Evolutionary conservation across 2,329 filamentous ascomycete genomes (phyloP).

Genomic region (Botrytis cinerea): DNA sequence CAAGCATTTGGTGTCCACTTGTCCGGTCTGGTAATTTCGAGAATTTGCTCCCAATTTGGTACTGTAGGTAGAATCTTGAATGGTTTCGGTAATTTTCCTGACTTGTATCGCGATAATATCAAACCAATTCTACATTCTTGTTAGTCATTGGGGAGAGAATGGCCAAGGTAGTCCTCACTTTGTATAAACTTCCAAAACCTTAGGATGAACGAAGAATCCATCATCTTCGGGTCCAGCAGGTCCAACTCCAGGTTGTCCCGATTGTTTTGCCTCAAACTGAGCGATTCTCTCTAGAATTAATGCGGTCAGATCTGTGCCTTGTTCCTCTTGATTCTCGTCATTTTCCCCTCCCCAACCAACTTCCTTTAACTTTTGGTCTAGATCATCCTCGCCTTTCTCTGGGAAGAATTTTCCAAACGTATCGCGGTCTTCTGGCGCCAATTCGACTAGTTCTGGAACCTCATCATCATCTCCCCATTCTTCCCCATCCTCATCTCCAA

Average conservation of each 20-base stretch:
- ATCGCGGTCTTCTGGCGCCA: constrained; percentile 86
- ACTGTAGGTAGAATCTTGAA: constrained; percentile 96
- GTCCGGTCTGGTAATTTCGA: constrained; percentile 81
- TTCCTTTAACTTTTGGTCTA: constrained; percentile 34
- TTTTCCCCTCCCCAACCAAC: constrained; percentile 41
- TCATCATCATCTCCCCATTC: constrained; percentile 82
- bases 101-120: constrained; percentile 90
- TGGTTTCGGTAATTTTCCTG: constrained; percentile 93
- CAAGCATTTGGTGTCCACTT: constrained; percentile 73
- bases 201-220: constrained; percentile 81
- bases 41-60: constrained; percentile 86
- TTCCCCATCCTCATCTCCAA: constrained; percentile 55
- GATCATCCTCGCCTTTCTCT: constrained; percentile 53
- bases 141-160: constrained; percentile 24
- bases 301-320: constrained; percentile 81
- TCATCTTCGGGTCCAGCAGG: constrained; percentile 60
- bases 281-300: constrained; percentile 94
- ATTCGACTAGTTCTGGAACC: constrained; percentile 69
- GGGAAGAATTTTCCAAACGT: constrained; percentile 90
- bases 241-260: constrained; percentile 36
- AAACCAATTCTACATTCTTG: constrained; percentile 66
- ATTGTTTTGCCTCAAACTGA: constrained; percentile 75
- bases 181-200: constrained; percentile 91
- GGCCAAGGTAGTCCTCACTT: constrained; percentile 56
- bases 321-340: constrained; percentile 48